Base-by-base conservation (phyloP, 2,329 filamentous ascomycete genomes). In the Curvularia lunata region DNA sequence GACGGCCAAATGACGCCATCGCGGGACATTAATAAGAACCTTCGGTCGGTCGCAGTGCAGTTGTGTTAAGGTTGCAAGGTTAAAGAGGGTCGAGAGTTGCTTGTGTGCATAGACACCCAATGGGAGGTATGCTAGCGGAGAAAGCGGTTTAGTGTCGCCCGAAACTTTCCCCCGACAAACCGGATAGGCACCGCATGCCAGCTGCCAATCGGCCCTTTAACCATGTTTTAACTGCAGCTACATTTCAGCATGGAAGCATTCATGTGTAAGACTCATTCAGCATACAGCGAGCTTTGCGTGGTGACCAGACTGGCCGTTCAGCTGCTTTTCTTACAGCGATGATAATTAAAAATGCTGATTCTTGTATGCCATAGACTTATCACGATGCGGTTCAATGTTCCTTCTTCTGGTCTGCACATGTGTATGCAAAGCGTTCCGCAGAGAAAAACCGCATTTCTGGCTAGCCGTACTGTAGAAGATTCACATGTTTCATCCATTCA, bases 91-190 rank as follows among this genome's bases (percentile, higher is more conserved):
- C 41, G 19, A n/a, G 25, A n/a, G 49, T 52, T 41, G 43, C 48
- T 52, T 62, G 30, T 48, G 56, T 53, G 55, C 34, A 27, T 47
- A 40, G 30, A 23, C 34, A 32, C 49, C 60, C 55, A 49, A 52
- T 62, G 47, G 49, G 28, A 54, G 53, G 16, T 13, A 42, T 30
- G 41, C 60, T 65, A 65, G 48, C 18, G 2, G 16, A 16, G 25
- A 49, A 59, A 59, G 30, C 7, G 53, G 62, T 32, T 61, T 64
- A 55, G 61, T 59, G 42, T 65, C 62, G 62, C 46, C 60, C 62
- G 60, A 48, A 53, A 19, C 38, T 13, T 59, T 42, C 10, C 25
- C 37, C 51, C 63, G 63, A 63, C 56, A 49, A 61, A 54, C 63
- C 63, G 63, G 30, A 54, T 54, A 52, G 55, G 51, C 51, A 54